Base-by-base conservation (phyloP, 805 yeast genomes). In the Kazachstania bromeliacearum region DNA sequence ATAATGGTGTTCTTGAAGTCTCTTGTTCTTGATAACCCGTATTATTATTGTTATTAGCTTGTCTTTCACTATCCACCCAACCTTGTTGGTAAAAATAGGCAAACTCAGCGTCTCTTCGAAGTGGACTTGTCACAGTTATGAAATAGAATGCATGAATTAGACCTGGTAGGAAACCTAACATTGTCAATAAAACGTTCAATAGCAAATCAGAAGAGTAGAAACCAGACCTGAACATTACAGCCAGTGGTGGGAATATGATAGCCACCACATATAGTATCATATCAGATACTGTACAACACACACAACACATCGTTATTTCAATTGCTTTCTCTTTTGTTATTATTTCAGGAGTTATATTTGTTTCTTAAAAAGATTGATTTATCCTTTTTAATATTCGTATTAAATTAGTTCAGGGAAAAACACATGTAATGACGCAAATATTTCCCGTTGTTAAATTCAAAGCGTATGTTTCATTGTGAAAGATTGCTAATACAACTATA, bases 111-210 rank as follows among this genome's bases (percentile, higher is more conserved):
- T 43, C 50, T 13, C 48, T 44, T 18, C 60, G 45, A 16, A 50
- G 28, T 2, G 61, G 62, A 28, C 58, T 52, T 3, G 59, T 55
- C 16, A 51, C 39, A 1, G 57, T 49, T 32, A 78, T 63, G 50
- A 72, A 52, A 40, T 55, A 78, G 34, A 78, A 60, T 4, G 85
- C 78, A 48, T 79, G 85, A 12, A 79, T 53, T 35, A 77, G 68
- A 40, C 84, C 94, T 2, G 94, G 94, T 44, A 83, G 61, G 60
- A 77, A 82, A 28, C 88, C 92, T 40, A 84, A 67, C 43, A 76
- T 56, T 16, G 88, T 77, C 51, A 84, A 68, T 29, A 83, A 49
- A 33, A 80, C 60, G 61, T 81, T 80, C 51, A 83, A 50, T 27
- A 75, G 57, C 12, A 69, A 52, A 34, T 80, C 83, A 23, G 62